Evolutionary conservation across 1,284 basidiomycete species (phyloP).

Genomic region (Entoloma clypeatum): DNA sequence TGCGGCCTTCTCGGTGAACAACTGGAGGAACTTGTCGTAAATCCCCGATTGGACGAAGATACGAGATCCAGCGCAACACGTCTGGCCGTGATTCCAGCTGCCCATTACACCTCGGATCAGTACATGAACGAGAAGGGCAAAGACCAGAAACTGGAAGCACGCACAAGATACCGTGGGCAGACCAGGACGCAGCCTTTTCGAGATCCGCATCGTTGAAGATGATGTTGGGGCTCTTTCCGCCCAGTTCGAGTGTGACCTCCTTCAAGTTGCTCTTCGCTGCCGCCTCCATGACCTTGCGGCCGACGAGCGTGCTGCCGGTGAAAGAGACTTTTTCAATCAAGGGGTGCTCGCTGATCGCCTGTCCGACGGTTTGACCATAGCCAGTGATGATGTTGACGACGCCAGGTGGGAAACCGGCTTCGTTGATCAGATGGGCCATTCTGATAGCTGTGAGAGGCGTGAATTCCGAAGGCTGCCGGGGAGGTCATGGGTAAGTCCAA

Average conservation of each 20-base stretch:
- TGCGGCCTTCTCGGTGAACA: constrained; percentile 57
- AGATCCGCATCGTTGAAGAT: constrained; percentile 71
- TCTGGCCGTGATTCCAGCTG: constrained; percentile 41
- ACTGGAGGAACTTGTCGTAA: constrained; percentile 74
- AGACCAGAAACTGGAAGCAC: constrained; percentile 25
- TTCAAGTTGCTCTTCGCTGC: constrained; percentile 85
- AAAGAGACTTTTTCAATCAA: constrained; percentile 74
- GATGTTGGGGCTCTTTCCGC: constrained; percentile 85
- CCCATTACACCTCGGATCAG: neutral
- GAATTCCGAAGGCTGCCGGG: constrained; percentile 71
- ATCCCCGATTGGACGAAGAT: constrained; percentile 83
- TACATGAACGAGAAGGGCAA: constrained; percentile 5
- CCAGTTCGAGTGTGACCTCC: constrained; percentile 86
- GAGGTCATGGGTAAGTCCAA: neutral
- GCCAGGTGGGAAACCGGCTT: constrained; percentile 66
- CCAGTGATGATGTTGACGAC: constrained; percentile 80
- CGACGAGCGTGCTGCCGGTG: constrained; percentile 75
- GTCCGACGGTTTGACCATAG: constrained; percentile 66
- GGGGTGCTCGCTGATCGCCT: constrained; percentile 54
- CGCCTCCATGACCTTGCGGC: constrained; percentile 80
- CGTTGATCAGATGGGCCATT: constrained; percentile 45
- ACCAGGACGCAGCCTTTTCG: constrained; percentile 78
- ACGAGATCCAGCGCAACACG: constrained; percentile 82
- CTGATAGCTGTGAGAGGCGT: constrained; percentile 81
- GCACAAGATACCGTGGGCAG: constrained; percentile 76